Evolutionary conservation across 2,329 filamentous ascomycete genomes (phyloP), one percentile per base, ranked within the genome.

Genomic region (Decorospora gaudefroyi): DNA sequence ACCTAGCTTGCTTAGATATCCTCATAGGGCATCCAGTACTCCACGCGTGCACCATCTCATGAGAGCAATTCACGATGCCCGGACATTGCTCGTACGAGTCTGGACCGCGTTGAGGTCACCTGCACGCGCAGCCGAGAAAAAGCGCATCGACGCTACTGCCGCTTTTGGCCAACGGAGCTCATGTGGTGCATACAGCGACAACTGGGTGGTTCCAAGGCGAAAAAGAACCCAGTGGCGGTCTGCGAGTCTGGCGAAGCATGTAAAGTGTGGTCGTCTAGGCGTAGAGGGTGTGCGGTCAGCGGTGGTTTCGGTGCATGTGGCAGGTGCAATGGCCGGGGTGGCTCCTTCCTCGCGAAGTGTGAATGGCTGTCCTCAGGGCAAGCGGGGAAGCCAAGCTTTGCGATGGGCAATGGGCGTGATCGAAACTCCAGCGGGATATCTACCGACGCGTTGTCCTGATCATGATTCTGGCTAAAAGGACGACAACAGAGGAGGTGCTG

Each of bases 41-140:
- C n/a, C n/a, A n/a, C n/a, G n/a, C n/a, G n/a, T n/a, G n/a, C n/a
- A n/a, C n/a, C n/a, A n/a, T n/a, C n/a, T n/a, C n/a, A n/a, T n/a
- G n/a, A n/a, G n/a, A n/a, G n/a, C n/a, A n/a, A n/a, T n/a, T n/a
- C n/a, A n/a, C n/a, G n/a, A n/a, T n/a, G n/a, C n/a, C n/a, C n/a
- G n/a, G n/a, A n/a, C n/a, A n/a, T n/a, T n/a, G n/a, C n/a, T 34
- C 13, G 42, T 27, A 30, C 25, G 27, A 53, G 52, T 54, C 54
- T 61, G 58, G 55, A 52, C 52, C 49, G 25, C 13, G 19, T 36
- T 28, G 10, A 37, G 44, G 41, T 55, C 55, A 59, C 39, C 41
- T 59, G 55, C 28, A 38, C 40, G 26, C 16, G 28, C 33, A 46
- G 41, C 50, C 47, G 43, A 49, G 33, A 31, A 33, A 38, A 54